phyloP scores from a whole-genome alignment of 768 basidiomycete genomes.

The Boletellus sp. region DNA sequence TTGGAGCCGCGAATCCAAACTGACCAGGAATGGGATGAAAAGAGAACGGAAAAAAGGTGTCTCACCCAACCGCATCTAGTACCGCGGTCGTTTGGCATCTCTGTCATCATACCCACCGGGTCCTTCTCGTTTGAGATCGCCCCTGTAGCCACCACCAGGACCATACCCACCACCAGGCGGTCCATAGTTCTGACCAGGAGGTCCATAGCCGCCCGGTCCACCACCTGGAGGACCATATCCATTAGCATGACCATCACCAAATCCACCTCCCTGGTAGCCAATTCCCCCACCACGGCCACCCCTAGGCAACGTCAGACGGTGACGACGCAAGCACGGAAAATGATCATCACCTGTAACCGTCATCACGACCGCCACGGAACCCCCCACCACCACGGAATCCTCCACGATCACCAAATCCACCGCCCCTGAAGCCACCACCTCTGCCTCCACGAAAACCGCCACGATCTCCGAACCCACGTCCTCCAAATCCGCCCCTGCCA shows the following conservation, averaged over 20 bases:
- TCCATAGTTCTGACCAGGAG: conserved; percentile 37
- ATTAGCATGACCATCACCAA: conserved; percentile 49
- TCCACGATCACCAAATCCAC: conserved; percentile 40
- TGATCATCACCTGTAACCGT: conserved; percentile 48
- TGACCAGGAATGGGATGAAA: conserved; percentile 21
- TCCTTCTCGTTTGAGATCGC: conserved; percentile 72
- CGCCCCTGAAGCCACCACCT: conserved; percentile 44
- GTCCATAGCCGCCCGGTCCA: conserved; percentile 42
- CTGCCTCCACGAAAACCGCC: conserved; percentile 41
- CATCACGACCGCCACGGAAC: conserved; percentile 37
- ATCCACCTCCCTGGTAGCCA: conserved; percentile 62
- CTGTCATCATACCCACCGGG: conserved; percentile 80
- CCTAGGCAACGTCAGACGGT: conserved; percentile 31
- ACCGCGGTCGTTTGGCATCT: conserved; percentile 77
- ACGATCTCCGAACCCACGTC: conserved; percentile 35
- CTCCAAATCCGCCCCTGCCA: conserved; percentile 43
- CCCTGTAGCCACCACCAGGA: conserved; percentile 54
- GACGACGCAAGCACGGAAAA: not conserved
- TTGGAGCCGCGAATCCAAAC: conserved; percentile 25
- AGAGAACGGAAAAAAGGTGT: conserved; percentile 26
- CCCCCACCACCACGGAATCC: conserved; percentile 40
- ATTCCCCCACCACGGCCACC: conserved; percentile 71
- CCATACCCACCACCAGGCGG: conserved; percentile 45
- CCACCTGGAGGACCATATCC: conserved; percentile 53
- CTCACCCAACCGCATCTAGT: conserved; percentile 48